phyloP scores from a whole-genome alignment of 805 yeast genomes.

The Kazachstania bromeliacearum region DNA sequence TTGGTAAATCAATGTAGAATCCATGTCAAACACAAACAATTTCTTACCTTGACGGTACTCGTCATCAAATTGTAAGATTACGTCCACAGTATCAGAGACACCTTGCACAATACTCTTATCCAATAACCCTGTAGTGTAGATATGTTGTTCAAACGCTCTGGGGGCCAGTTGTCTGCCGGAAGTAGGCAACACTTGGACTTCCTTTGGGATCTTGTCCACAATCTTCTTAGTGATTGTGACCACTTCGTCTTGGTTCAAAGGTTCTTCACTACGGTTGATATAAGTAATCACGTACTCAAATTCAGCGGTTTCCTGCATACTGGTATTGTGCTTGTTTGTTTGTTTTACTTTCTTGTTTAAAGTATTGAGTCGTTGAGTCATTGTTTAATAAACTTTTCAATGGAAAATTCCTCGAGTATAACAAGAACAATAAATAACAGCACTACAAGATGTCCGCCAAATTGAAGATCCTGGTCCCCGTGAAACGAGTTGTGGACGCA shows the following conservation, averaged over 20 bases:
- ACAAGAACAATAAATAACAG: neutral
- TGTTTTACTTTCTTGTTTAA: neutral
- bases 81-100: conserved; percentile 12
- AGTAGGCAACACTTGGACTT: no score
- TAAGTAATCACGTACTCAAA: conserved; percentile 5
- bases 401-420: neutral
- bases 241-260: conserved; percentile 1
- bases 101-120: conserved; percentile 1
- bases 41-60: conserved; percentile 28
- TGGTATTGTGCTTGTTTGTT: neutral
- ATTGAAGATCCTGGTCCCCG: conserved; percentile 67
- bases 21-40: conserved; percentile 92
- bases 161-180: neutral
- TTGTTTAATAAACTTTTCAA: neutral
- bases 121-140: neutral
- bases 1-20: conserved; percentile 88
- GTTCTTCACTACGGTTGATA: conserved; percentile 9
- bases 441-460: neutral
- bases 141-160: neutral
- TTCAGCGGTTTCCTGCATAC: neutral
- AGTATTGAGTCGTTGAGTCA: neutral
- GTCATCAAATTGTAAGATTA: conserved; percentile 17
- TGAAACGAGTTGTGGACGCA: conserved; percentile 88
- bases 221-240: neutral
- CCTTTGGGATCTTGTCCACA: neutral